These are phyloP conservation scores for Cladosporium halotolerans DNA, from an alignment of 2,329 filamentous ascomycete genomes.

Conservation along the genomic window DNA sequence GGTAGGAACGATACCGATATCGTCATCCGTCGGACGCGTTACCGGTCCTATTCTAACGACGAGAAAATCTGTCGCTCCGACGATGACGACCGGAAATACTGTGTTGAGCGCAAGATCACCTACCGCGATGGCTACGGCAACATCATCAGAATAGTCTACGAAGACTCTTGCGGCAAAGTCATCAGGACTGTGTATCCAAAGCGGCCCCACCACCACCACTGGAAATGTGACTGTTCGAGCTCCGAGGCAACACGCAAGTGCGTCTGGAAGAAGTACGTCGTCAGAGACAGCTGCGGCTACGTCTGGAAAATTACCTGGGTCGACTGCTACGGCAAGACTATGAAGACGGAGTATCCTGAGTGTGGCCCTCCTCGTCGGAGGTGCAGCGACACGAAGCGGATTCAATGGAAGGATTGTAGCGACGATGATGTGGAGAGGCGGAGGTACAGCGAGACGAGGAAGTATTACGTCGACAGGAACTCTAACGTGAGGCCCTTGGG, in stretches of 20 bases:
- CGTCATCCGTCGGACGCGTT: neutral
- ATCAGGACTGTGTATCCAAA: neutral
- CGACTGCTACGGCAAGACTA: slow-evolving; percentile 5
- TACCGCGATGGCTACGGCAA: slow-evolving; percentile 1
- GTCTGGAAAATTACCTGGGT: slow-evolving; percentile 7
- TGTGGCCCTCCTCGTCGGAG: neutral
- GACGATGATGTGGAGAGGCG: neutral
- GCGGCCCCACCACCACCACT: neutral
- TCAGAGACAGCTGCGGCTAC: slow-evolving; percentile 1
- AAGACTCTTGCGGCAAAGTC: slow-evolving; percentile 3
- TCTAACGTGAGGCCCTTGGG: neutral
- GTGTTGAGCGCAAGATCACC: neutral
- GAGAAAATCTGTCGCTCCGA: neutral
- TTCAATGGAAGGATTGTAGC: neutral
- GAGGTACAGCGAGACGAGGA: slow-evolving; percentile 1
- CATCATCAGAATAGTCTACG: slow-evolving; percentile 6
- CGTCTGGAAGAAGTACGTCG: slow-evolving; percentile 3
- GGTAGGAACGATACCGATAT: neutral
- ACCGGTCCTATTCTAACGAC: neutral
- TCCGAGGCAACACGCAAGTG: neutral
- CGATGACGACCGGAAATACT: neutral
- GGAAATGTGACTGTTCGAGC: neutral
- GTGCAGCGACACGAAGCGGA: neutral
- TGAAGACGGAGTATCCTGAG: slow-evolving; percentile 6
- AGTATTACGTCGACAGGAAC: neutral